Evolutionary conservation across 768 basidiomycete species (phyloP).

Genomic region (Trametes cingulata): DNA sequence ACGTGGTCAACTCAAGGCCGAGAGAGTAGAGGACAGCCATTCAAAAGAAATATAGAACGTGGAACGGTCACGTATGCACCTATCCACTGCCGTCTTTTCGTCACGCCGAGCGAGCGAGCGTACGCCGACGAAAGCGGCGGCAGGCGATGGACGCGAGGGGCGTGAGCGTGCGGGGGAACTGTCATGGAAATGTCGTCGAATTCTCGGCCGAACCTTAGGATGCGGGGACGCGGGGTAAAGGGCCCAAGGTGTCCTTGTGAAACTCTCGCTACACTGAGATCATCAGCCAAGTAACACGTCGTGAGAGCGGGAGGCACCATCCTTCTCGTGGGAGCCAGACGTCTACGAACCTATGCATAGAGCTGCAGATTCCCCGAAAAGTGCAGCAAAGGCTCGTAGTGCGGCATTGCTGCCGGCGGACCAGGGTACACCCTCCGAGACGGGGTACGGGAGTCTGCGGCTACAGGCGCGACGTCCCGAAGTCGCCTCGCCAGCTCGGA

Average conservation of each 20-base stretch:
- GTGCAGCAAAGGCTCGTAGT: background rate
- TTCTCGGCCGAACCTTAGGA: slow-evolving; percentile 15
- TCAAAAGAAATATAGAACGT: background rate
- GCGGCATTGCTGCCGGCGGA: slow-evolving; percentile 13
- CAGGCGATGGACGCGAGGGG: background rate
- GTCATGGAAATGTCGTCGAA: slow-evolving; percentile 21
- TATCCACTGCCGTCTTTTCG: background rate
- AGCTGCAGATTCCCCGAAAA: slow-evolving; percentile 15
- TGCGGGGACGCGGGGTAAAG: slow-evolving; percentile 8
- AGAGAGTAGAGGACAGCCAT: background rate
- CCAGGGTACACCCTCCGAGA: slow-evolving; percentile 8
- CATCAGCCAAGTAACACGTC: slow-evolving; percentile 10
- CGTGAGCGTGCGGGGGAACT: slow-evolving; percentile 13
- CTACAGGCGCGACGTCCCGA: background rate
- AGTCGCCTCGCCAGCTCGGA: background rate
- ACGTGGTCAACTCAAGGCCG: background rate
- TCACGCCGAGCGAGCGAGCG: background rate
- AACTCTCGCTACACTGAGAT: background rate
- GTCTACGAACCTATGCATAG: slow-evolving; percentile 13
- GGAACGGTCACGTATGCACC: no score
- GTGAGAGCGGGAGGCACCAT: background rate
- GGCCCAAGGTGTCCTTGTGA: background rate
- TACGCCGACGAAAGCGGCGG: background rate
- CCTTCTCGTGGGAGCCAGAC: slow-evolving; percentile 7
- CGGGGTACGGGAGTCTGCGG: background rate